phyloP scores from a whole-genome alignment of 108 stramenopile species.

The Nannochloropsis granulata region DNA sequence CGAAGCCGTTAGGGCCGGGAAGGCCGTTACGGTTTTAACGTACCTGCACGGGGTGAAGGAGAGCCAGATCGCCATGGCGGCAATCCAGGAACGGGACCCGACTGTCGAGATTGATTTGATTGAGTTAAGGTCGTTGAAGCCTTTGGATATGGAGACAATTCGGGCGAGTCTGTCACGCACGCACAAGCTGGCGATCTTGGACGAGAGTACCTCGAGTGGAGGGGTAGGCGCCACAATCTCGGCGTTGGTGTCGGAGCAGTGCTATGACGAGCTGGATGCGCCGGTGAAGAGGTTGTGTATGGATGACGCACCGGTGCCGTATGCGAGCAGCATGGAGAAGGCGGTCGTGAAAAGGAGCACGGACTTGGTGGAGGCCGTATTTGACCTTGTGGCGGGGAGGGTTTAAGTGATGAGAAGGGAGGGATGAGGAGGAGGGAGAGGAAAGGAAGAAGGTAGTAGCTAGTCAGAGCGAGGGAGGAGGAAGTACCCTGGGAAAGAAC shows the following conservation, averaged over 20 bases:
- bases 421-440: not conserved
- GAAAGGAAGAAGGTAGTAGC: not conserved
- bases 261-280: slow-evolving; percentile 87
- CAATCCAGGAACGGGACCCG: slow-evolving; percentile 42
- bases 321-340: slow-evolving; percentile 86
- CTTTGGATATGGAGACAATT: slow-evolving; percentile 90
- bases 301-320: slow-evolving; percentile 95
- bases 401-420: not conserved
- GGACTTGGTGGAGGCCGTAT: slow-evolving; percentile 8
- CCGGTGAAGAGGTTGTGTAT: slow-evolving; percentile 89
- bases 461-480: too few species aligned
- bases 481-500: too few species aligned
- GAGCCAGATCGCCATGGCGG: slow-evolving; percentile 50
- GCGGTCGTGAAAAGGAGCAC: slow-evolving; percentile 30
- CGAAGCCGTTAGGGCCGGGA: slow-evolving; percentile 49
- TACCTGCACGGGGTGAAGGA: slow-evolving; percentile 96
- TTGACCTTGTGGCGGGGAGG: slow-evolving; percentile 3
- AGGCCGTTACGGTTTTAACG: slow-evolving; percentile 88
- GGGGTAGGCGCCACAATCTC: slow-evolving; percentile 92
- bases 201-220: slow-evolving; percentile 85
- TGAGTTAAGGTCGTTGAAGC: slow-evolving; percentile 87
- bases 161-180: slow-evolving; percentile 58
- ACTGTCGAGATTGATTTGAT: slow-evolving; percentile 82
- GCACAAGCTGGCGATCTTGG: slow-evolving; percentile 79
- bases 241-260: slow-evolving; percentile 76